phyloP scores from a whole-genome alignment of 2,329 filamentous ascomycete genomes.

The Penicillium sp. region DNA sequence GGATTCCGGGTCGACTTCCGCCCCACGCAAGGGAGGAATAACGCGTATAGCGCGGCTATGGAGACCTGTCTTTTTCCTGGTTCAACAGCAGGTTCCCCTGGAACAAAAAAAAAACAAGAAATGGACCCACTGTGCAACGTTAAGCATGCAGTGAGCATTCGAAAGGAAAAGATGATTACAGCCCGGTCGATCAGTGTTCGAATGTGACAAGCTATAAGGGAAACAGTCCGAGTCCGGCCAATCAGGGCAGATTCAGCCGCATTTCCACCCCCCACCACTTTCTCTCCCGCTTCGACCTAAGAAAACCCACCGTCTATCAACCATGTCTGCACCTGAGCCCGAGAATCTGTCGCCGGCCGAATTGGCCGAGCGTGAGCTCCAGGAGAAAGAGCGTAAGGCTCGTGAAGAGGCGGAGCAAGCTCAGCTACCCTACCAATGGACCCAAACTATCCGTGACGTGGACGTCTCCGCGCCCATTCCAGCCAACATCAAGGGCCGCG shows the following conservation, averaged over 20 bases:
- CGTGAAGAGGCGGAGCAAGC: constrained; percentile 85
- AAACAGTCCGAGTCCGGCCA: not conserved
- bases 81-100: too few relatives aligned
- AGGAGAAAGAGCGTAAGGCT: constrained; percentile 60
- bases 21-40: constrained; percentile 13
- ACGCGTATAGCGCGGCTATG: constrained; percentile 22
- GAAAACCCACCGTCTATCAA: constrained; percentile 1
- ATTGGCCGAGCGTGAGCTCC: constrained; percentile 50
- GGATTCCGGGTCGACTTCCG: constrained; percentile 1
- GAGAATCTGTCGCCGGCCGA: constrained; percentile 34
- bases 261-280: not conserved
- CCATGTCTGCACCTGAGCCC: constrained; percentile 33
- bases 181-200: not conserved
- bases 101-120: not conserved
- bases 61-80: not conserved
- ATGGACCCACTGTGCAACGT: not conserved
- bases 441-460: constrained; percentile 84
- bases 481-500: constrained; percentile 76
- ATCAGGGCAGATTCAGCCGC: not conserved
- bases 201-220: too few relatives aligned
- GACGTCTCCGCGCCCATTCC: constrained; percentile 77
- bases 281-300: not conserved
- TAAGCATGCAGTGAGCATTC: not conserved
- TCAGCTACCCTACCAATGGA: constrained; percentile 94
- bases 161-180: not conserved